Conservation (phyloP, 2,329 filamentous ascomycete species). For the Aspergillus ibericus region DNA sequence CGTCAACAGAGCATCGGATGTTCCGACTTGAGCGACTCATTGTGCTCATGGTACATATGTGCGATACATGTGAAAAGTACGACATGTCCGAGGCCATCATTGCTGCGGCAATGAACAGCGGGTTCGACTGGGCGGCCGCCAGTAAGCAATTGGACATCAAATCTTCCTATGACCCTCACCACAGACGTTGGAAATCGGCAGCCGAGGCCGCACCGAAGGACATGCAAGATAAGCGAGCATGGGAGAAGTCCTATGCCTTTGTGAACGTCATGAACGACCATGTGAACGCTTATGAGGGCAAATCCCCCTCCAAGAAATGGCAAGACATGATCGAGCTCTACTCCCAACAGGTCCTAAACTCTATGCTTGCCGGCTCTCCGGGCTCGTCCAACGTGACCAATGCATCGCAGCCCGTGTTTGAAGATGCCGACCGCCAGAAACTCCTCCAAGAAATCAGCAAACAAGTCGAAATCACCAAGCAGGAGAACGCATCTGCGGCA, state of each 20-base stretch:
- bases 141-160: slow-evolving; percentile 29
- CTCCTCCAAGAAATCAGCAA: background rate
- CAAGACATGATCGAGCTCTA: slow-evolving; percentile 25
- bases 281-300: slow-evolving; percentile 24
- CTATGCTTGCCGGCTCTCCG: slow-evolving; percentile 18
- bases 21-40: slow-evolving; percentile 36
- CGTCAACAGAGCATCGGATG: slow-evolving; percentile 31
- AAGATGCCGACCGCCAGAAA: background rate
- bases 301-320: slow-evolving; percentile 17
- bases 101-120: slow-evolving; percentile 36
- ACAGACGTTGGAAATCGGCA: slow-evolving; percentile 32
- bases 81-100: slow-evolving; percentile 35
- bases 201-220: slow-evolving; percentile 19
- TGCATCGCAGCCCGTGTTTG: background rate
- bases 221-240: slow-evolving; percentile 22
- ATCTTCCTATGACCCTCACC: slow-evolving; percentile 23
- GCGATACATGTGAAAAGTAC: slow-evolving; percentile 34
- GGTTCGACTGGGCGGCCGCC: slow-evolving; percentile 32
- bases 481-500: background rate
- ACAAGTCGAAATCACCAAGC: background rate
- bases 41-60: slow-evolving; percentile 41
- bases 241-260: slow-evolving; percentile 37
- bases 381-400: background rate
- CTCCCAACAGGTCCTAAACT: slow-evolving; percentile 25
- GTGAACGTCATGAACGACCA: slow-evolving; percentile 29